Evolutionary conservation across 768 basidiomycete genomes (phyloP).

Genomic region (Collybia mongolica): DNA sequence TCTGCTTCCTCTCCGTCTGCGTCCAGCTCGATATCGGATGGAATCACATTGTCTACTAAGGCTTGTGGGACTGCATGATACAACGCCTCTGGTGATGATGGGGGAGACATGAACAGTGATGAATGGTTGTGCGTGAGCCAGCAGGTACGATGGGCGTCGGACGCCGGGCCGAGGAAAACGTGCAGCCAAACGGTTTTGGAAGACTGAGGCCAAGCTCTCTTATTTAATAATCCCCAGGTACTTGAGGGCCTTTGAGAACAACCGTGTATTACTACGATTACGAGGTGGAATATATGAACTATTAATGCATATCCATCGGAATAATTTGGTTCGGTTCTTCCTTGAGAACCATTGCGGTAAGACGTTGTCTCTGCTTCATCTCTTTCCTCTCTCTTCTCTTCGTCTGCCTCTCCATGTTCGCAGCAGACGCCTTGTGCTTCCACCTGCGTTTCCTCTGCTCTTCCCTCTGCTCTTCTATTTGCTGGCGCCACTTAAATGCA

Average conservation of each 20-base stretch:
- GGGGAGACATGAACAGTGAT: slow-evolving; percentile 21
- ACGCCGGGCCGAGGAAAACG: slow-evolving; percentile 6
- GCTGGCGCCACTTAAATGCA: slow-evolving; percentile 68
- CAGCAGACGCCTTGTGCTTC: slow-evolving; percentile 46
- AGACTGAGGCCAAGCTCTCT: no score
- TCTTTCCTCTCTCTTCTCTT: slow-evolving; percentile 54
- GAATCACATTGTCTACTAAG: slow-evolving; percentile 24
- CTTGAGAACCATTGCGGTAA: slow-evolving; percentile 51
- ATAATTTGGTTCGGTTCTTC: slow-evolving; percentile 61
- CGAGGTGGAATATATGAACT: slow-evolving; percentile 1
- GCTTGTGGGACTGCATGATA: slow-evolving; percentile 46
- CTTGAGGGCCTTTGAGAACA: no score
- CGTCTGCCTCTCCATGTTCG: slow-evolving; percentile 53
- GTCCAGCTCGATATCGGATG: slow-evolving; percentile 27
- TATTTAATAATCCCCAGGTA: no score
- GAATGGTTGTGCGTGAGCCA: not conserved
- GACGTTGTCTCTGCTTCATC: slow-evolving; percentile 51
- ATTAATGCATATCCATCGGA: slow-evolving; percentile 29
- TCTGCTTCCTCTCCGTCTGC: slow-evolving; percentile 22
- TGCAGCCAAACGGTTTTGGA: no score
- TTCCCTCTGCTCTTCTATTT: slow-evolving; percentile 54
- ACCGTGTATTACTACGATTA: not conserved
- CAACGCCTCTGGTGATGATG: slow-evolving; percentile 31
- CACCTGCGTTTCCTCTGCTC: slow-evolving; percentile 61
- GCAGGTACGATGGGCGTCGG: not conserved